Evolutionary conservation across 2,329 filamentous ascomycete genomes (phyloP), one percentile per base, ranked within the genome.

Genomic region (Fusarium scirpi): DNA sequence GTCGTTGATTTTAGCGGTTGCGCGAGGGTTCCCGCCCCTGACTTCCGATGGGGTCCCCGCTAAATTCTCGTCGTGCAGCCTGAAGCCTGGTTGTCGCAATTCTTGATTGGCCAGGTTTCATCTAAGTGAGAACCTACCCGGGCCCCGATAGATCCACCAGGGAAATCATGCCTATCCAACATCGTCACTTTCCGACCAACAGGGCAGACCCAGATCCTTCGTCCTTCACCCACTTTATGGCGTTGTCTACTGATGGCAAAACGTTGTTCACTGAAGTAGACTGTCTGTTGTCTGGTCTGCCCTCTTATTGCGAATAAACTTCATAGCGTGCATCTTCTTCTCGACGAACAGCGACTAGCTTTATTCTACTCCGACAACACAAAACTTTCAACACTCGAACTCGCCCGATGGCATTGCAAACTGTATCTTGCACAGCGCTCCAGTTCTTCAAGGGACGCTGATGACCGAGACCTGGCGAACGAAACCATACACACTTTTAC

Each of bases 351-450:
- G 45, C 34, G 48, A 62, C 30, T 43, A 56, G 47, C 51, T 46
- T 68, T 58, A 68, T 62, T 65, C 59, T 71, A 57, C 60, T 69
- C 25, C 54, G 58, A 49, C 45, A 44, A 62, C 41, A 61, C 41
- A 41, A 45, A 52, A 62, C 70, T 45, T 63, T 60, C 57, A 48
- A 72, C 60, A 38, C 34, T 38, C 18, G 18, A 54, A 65, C 62
- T 58, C 56, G 71, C 69, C 63, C 70, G 69, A 76, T 76, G 74
- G 74, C 74, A 75, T 62, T 76, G 72, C 64, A 70, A 51, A 69
- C 41, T 61, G 49, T 54, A 73, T 61, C 62, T 62, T 75, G 64
- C 62, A 65, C 69, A 73, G 66, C 65, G 66, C 67, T 71, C 62
- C 65, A 67, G 59, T 65, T 65, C 63, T 70, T 49, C 57, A 63